phyloP scores from a whole-genome alignment of 352 stramenopile genomes.

The Pythium periplocum region DNA sequence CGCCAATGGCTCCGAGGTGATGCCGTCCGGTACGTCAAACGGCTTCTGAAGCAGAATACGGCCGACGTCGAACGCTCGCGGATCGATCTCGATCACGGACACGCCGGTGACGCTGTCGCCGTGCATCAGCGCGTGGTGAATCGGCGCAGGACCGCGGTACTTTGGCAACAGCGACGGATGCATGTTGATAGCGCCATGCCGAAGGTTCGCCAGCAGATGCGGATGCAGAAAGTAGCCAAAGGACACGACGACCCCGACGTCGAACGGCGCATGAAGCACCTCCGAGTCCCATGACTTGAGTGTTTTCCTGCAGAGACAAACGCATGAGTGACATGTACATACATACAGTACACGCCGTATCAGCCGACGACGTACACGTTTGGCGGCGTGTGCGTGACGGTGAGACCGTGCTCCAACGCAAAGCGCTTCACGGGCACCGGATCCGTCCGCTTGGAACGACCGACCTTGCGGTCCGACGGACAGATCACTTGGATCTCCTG shows the following conservation, averaged over 20 bases:
- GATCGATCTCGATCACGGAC: conserved; percentile 86
- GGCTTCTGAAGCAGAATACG: conserved; percentile 61
- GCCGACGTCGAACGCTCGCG: conserved; percentile 74
- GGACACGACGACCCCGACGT: conserved; percentile 86
- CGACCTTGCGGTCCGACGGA: conserved; percentile 75
- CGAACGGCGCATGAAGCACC: conserved; percentile 47
- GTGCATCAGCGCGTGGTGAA: conserved; percentile 82
- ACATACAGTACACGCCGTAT: no score
- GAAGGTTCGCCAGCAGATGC: conserved; percentile 61
- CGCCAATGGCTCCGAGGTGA: conserved; percentile 29
- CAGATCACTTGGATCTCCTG: conserved; percentile 70
- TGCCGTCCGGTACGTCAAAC: conserved; percentile 35
- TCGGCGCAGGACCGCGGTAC: conserved; percentile 81
- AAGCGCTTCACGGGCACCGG: conserved; percentile 78
- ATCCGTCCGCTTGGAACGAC: conserved; percentile 40
- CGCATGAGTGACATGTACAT: background rate
- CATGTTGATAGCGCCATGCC: conserved; percentile 84
- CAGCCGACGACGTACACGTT: conserved; percentile 32
- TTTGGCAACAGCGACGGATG: conserved; percentile 83
- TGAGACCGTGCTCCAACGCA: conserved; percentile 48
- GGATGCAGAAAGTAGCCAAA: conserved; percentile 81
- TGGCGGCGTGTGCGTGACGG: conserved; percentile 57
- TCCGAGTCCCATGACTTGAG: conserved; percentile 60
- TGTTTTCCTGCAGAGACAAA: conserved; percentile 38
- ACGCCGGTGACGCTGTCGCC: conserved; percentile 70